These are phyloP conservation scores for Usnea hakonensis DNA, from an alignment of 495 filamentous ascomycete genomes.

Conservation along the genomic window DNA sequence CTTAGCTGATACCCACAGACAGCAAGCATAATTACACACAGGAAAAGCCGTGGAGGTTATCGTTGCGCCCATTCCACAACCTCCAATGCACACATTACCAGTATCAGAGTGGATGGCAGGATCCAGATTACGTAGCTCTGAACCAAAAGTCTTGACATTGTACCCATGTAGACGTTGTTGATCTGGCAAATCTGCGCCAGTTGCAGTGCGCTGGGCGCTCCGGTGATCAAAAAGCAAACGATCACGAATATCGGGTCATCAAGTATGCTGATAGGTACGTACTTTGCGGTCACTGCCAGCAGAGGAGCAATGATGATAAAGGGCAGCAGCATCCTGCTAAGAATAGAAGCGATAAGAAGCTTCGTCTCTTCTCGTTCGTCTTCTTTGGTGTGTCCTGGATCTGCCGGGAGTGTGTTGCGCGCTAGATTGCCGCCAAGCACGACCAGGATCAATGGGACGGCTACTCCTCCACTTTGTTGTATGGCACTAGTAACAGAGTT, in stretches of 20 bases:
- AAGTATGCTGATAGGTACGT: conserved; percentile 83
- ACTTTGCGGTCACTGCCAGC: conserved; percentile 84
- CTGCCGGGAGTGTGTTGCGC: conserved; percentile 56
- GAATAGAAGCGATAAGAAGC: conserved; percentile 74
- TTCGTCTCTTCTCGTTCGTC: conserved; percentile 63
- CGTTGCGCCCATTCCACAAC: conserved; percentile 77
- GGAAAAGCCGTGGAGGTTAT: background rate
- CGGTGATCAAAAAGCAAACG: conserved; percentile 92
- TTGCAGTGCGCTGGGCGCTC: conserved; percentile 89
- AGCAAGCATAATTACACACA: background rate
- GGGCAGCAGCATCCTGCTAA: conserved; percentile 88
- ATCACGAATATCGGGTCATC: conserved; percentile 98
- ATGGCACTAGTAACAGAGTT: conserved; percentile 90
- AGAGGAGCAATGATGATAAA: conserved; percentile 91
- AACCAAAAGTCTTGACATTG: conserved; percentile 89
- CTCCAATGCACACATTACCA: conserved; percentile 88
- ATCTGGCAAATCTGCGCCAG: conserved; percentile 98
- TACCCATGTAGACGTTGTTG: conserved; percentile 87
- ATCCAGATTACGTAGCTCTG: conserved; percentile 99
- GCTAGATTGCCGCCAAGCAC: conserved; percentile 91
- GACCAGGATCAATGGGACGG: conserved; percentile 92
- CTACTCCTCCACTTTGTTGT: conserved; percentile 75
- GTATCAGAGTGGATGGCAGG: conserved; percentile 79
- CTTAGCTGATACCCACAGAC: background rate
- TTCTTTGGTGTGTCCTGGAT: conserved; percentile 49